Evolutionary conservation across 2,329 filamentous ascomycete species (phyloP).

Genomic region (Penicillium sp.): DNA sequence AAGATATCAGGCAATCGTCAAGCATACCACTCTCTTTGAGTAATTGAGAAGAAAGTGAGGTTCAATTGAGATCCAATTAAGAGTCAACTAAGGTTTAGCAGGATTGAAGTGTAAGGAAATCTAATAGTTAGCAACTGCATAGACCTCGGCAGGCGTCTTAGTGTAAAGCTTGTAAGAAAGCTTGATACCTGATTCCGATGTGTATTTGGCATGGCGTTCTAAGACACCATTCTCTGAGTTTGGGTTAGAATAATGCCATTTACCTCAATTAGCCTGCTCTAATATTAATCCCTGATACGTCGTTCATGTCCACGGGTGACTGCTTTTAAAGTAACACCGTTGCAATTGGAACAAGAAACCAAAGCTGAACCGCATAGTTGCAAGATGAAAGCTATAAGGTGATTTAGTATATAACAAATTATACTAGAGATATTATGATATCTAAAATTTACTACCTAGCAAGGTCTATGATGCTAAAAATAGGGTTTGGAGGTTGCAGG

Average conservation of each 20-base stretch:
- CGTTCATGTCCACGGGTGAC: background rate
- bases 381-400: background rate
- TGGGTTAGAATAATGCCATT: background rate
- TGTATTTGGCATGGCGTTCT: background rate
- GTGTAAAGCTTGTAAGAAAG: background rate
- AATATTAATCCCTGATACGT: background rate
- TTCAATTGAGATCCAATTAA: background rate
- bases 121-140: background rate
- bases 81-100: too few species aligned
- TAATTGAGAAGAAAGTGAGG: background rate
- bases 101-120: background rate
- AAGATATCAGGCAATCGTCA: background rate
- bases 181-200: background rate
- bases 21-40: background rate
- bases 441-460: background rate
- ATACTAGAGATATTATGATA: too few species aligned
- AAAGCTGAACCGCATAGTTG: background rate
- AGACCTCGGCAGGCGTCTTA: background rate
- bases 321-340: background rate
- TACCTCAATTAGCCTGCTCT: background rate
- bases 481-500: too few species aligned
- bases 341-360: background rate
- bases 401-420: background rate
- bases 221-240: background rate
- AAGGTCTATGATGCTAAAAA: conserved; percentile 10